These are phyloP conservation scores for Alternaria gansuensis DNA, from an alignment of 2,329 filamentous ascomycete genomes.

Conservation along the genomic window DNA sequence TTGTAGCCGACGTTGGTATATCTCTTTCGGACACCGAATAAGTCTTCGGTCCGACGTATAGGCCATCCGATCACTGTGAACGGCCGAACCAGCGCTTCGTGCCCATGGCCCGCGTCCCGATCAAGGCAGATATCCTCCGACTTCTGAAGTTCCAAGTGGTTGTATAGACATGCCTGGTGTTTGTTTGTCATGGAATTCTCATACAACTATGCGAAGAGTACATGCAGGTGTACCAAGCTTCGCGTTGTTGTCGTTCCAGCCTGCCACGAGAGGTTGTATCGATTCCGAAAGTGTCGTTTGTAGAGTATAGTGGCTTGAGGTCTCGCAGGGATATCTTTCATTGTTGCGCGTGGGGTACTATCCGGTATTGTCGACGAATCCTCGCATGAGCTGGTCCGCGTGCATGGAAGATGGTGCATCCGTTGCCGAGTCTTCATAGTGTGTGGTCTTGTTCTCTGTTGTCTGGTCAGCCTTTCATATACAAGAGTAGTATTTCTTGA, in stretches of 20 bases:
- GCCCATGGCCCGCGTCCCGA: conserved; percentile 24
- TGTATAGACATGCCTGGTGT: background rate
- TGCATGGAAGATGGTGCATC: background rate
- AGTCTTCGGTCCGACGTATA: conserved; percentile 22
- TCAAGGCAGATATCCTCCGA: conserved; percentile 6
- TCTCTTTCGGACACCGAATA: conserved; percentile 12
- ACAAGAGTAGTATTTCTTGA: background rate
- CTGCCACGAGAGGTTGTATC: background rate
- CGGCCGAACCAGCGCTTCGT: conserved; percentile 23
- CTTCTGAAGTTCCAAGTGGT: background rate
- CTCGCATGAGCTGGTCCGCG: background rate
- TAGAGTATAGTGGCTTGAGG: background rate
- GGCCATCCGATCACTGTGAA: conserved; percentile 18
- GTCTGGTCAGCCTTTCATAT: background rate
- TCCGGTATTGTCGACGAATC: background rate
- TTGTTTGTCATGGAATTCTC: conserved; percentile 4
- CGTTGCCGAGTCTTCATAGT: background rate
- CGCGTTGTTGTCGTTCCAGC: background rate
- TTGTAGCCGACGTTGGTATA: background rate
- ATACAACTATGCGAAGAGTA: background rate
- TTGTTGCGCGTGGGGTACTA: background rate
- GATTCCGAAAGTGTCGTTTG: background rate
- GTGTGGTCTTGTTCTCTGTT: background rate
- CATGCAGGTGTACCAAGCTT: conserved; percentile 2
- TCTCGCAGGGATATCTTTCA: conserved; percentile 1